Conservation (phyloP, 371 early-diverging fungal species). For the Phascolomyces articulosus region DNA sequence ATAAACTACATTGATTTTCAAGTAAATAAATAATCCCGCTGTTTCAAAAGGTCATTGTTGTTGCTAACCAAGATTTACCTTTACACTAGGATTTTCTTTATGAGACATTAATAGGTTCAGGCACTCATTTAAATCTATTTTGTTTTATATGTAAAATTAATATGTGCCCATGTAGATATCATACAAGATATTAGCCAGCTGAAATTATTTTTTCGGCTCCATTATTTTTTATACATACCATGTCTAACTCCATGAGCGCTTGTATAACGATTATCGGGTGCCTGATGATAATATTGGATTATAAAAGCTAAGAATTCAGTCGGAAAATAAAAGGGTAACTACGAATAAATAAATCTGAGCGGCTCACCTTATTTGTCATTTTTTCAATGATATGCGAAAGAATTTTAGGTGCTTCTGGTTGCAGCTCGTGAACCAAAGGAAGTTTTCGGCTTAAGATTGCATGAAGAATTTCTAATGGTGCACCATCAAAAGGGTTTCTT, state of each 20-base stretch:
- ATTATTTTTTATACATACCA: slow-evolving; percentile 16
- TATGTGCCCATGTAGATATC: too few relatives aligned
- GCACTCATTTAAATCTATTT: slow-evolving; percentile 55
- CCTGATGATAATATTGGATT: slow-evolving; percentile 40
- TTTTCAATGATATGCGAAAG: slow-evolving; percentile 53
- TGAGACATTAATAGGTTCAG: slow-evolving; percentile 30
- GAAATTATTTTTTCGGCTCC: too few relatives aligned
- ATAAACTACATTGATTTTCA: slow-evolving; percentile 33
- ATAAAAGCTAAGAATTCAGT: not conserved
- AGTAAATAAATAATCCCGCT: too few relatives aligned
- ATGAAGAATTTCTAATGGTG: slow-evolving; percentile 57
- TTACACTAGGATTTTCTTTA: slow-evolving; percentile 27
- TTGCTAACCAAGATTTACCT: too few relatives aligned
- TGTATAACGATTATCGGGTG: slow-evolving; percentile 59
- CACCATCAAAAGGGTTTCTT: slow-evolving; percentile 53
- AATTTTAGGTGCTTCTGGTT: slow-evolving; percentile 53
- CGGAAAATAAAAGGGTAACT: not conserved
- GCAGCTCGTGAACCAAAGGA: slow-evolving; percentile 43
- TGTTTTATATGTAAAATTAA: too few relatives aligned
- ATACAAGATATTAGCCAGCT: slow-evolving; percentile 21
- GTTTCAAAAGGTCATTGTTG: too few relatives aligned
- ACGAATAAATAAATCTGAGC: too few relatives aligned
- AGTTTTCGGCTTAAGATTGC: slow-evolving; percentile 52
- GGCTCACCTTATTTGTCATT: slow-evolving; percentile 64
- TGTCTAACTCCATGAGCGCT: slow-evolving; percentile 58